Conservation (phyloP, 2,329 filamentous ascomycete genomes). For the Emmonsia crescens region DNA sequence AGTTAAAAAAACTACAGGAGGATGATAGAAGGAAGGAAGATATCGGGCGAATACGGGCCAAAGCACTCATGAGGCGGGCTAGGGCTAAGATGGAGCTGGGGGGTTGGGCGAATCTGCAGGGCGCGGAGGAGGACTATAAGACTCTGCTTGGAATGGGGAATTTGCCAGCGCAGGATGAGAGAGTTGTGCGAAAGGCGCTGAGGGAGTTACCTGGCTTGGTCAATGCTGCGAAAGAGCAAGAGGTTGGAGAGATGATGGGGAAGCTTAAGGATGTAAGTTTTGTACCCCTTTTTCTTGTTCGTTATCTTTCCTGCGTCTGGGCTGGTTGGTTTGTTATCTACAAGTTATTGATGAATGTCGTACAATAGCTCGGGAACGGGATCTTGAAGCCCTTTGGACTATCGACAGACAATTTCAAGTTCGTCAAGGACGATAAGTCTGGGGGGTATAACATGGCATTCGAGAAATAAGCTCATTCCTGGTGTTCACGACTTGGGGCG, state of each 20-base stretch:
- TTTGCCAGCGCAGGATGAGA: slow-evolving; percentile 55
- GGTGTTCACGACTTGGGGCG: not conserved
- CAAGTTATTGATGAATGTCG: slow-evolving; percentile 10
- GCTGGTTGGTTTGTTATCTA: not conserved
- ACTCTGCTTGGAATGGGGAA: slow-evolving; percentile 48
- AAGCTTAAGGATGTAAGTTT: slow-evolving; percentile 68
- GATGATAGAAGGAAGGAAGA: slow-evolving; percentile 46
- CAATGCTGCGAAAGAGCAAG: slow-evolving; percentile 69
- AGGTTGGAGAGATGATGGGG: slow-evolving; percentile 95
- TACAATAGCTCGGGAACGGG: slow-evolving; percentile 64
- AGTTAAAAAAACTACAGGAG: slow-evolving; percentile 33
- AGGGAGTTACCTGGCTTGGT: slow-evolving; percentile 54
- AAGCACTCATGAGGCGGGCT: slow-evolving; percentile 70
- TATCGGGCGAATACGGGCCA: slow-evolving; percentile 65
- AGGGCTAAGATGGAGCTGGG: slow-evolving; percentile 59
- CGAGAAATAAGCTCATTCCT: slow-evolving; percentile 16
- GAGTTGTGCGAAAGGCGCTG: slow-evolving; percentile 57
- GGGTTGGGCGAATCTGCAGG: slow-evolving; percentile 70
- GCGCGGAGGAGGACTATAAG: slow-evolving; percentile 72
- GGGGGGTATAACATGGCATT: slow-evolving; percentile 96
- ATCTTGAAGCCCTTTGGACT: slow-evolving; percentile 87
- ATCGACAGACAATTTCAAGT: slow-evolving; percentile 89
- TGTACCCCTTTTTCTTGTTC: not conserved
- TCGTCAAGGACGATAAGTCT: slow-evolving; percentile 77
- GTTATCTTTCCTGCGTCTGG: not conserved